These are phyloP conservation scores for Citrullus colocynthis DNA, from an alignment of 306 rosid species.

Conservation along the genomic window DNA sequence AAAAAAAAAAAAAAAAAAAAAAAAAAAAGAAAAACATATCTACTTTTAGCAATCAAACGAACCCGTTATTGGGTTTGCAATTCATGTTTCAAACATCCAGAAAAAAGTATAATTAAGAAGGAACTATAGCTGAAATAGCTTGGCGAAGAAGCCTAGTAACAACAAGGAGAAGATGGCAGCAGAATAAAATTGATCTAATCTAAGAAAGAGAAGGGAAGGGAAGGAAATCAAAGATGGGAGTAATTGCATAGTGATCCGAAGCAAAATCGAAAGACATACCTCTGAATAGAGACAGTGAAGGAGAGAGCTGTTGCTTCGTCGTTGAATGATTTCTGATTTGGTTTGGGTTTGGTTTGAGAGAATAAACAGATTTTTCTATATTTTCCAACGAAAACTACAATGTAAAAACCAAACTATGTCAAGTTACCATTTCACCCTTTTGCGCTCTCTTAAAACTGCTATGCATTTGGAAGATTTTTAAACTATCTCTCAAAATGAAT, in stretches of 20 bases:
- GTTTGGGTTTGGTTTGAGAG: neutral
- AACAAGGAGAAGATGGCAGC: neutral
- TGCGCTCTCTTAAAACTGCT: neutral
- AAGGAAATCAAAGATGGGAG: neutral
- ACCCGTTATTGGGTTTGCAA: neutral
- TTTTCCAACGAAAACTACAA: conserved; percentile 12
- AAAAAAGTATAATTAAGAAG: neutral
- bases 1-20: neutral
- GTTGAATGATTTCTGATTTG: conserved; percentile 8
- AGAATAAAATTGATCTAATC: neutral
- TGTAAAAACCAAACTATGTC: neutral
- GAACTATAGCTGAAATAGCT: neutral
- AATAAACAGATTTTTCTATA: neutral
- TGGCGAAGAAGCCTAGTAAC: neutral
- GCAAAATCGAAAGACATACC: neutral
- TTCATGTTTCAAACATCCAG: neutral
- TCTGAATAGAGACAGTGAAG: neutral
- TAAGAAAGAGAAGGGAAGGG: neutral
- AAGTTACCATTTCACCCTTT: conserved; percentile 3
- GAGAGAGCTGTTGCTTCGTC: neutral
- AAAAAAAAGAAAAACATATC: neutral
- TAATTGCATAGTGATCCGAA: neutral
- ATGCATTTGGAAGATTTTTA: neutral
- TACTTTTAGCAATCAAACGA: neutral
- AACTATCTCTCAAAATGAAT: too few relatives aligned